Base-by-base conservation (phyloP, 192 early-diverging fungal genomes). In the Phycomyces nitens region DNA sequence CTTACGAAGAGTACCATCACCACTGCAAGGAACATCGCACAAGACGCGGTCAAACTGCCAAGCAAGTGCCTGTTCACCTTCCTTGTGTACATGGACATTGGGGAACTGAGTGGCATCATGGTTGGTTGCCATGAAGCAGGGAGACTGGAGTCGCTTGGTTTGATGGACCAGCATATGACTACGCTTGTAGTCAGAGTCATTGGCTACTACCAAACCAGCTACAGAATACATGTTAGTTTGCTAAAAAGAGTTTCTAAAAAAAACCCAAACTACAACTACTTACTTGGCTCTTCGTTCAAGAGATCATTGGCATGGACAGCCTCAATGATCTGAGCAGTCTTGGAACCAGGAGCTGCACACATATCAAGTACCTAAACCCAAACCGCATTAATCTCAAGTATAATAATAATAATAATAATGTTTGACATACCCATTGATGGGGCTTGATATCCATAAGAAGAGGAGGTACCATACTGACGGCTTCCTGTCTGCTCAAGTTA, bases 321-420 rank as follows among this genome's bases (percentile, higher is more conserved):
- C 74, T 93, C 90, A 56, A 93, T 78, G 43, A 92, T 81, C 82
- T 98, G 97, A 26, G 92, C 93, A 20, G 97, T 97, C 77, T 99
- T 99, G 65, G 92, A 94, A 65, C 97, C 97, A 24, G 97, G 97
- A 40, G 97, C 94, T 29, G 97, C 97, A 73, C 97, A 99, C 95
- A 94, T 97, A 58, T 94, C 92, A 62, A 92, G 77, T 23, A 85
- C 57, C 11, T 22, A 7, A 34, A 34, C 29, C 29, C 2, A 34
- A 7, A 34, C n/a, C n/a, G n/a, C n/a, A n/a, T n/a, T n/a, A n/a
- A n/a, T n/a, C n/a, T n/a, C n/a, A n/a, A n/a, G n/a, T n/a, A n/a
- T n/a, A n/a, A n/a, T n/a, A n/a, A n/a, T n/a, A n/a, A n/a, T n/a
- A n/a, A n/a, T n/a, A n/a, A n/a, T n/a, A n/a, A n/a, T n/a, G n/a